phyloP scores from a whole-genome alignment of 129 eudicot genomes.

The Pulicaria dysenterica region DNA sequence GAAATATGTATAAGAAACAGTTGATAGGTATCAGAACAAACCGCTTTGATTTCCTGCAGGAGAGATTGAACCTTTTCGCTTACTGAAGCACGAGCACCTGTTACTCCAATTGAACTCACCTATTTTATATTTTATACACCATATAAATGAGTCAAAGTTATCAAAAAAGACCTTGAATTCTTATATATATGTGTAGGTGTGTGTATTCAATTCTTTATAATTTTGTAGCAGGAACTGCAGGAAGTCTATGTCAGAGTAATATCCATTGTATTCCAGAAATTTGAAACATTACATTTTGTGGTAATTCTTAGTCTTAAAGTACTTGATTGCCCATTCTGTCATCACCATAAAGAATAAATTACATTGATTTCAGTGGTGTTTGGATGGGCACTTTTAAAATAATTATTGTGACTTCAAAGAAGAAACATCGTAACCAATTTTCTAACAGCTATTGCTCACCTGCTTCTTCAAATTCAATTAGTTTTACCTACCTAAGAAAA shows the following conservation, averaged over 20 bases:
- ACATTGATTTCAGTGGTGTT: background rate
- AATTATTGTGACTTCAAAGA: background rate
- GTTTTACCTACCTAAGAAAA: background rate
- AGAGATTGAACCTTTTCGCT: conserved; percentile 70
- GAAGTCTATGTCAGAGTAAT: conserved; percentile 1
- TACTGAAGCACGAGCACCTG: conserved; percentile 84
- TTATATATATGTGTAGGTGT: background rate
- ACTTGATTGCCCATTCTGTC: no score
- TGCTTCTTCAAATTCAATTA: background rate
- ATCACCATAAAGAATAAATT: background rate
- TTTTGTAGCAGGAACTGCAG: background rate
- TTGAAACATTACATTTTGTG: background rate
- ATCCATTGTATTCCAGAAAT: background rate
- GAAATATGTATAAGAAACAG: background rate
- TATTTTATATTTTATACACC: conserved; percentile 21
- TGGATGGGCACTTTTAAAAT: background rate
- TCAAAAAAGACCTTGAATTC: background rate
- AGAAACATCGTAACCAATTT: background rate
- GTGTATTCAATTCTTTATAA: background rate
- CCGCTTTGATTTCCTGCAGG: conserved; percentile 82
- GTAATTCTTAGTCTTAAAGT: background rate
- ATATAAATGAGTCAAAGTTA: background rate
- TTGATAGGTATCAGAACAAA: conserved; percentile 24
- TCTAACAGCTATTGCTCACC: background rate
- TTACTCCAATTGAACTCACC: conserved; percentile 89